Evolutionary conservation across 306 rosid species (phyloP), one percentile per base, ranked within the genome.

Genomic region (Comarum palustre): DNA sequence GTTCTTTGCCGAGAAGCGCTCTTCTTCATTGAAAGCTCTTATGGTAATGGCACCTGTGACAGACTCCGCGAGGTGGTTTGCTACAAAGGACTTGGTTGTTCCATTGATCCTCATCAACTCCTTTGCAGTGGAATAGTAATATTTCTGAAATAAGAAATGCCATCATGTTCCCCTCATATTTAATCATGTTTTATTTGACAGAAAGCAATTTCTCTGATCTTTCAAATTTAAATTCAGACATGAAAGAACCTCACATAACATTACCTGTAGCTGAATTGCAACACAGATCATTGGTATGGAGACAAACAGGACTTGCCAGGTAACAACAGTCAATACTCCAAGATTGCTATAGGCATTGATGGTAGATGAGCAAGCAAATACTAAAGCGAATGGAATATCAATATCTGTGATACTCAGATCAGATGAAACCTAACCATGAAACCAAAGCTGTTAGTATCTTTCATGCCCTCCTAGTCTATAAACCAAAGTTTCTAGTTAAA

Each of bases 221-320:
- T 27, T 68, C 9, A 46, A 17, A 9, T 69, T 48, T 32, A 32
- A 32, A 32, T 68, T 68, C 12, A 29, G 19, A 24, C 7, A 32
- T 31, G 48, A 29, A 73, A 59, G n/a, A 68, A 59, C 29, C 27
- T 20, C 66, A 24, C 19, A n/a, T 36, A 59, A n/a, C 39, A 58
- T 27, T 84, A 93, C 98, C 97, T 93, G 96, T 74, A 94, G 72
- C 55, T 75, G 75, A 73, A 89, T 65, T 16, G 98, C 89, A 34
- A 91, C 50, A 81, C 17, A 78, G 77, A 94, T 60, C 82, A 82
- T 85, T 4, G 97, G 96, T 75, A 94, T 62, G 54, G 96, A 91
- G 68, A 94, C 88, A 80, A 94, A 89, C 74, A 91, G 78, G 31
- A 94, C 95, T 83, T 94, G 97, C 97, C 97, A 91, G 15, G 96